phyloP scores from a whole-genome alignment of 2,329 filamentous ascomycete genomes.

The Penicillium sp. region DNA sequence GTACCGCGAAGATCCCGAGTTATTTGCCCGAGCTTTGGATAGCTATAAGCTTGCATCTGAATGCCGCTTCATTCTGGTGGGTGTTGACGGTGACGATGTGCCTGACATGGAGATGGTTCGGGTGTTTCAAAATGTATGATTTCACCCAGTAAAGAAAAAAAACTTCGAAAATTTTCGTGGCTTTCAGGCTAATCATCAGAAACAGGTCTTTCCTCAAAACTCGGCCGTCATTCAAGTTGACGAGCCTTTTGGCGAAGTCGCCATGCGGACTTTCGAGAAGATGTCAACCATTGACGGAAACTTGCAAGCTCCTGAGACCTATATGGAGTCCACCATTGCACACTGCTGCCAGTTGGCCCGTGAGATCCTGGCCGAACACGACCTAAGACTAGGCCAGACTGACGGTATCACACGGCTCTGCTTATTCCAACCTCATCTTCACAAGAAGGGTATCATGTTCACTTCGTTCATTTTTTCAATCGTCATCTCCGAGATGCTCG shows the following conservation, averaged over 20 bases:
- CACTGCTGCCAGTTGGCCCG: conserved; percentile 23
- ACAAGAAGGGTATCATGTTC: conserved; percentile 44
- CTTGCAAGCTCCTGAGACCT: conserved; percentile 13
- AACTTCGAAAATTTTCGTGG: too few relatives aligned
- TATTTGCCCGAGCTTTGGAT: conserved; percentile 28
- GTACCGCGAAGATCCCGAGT: conserved; percentile 30
- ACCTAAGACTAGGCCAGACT: conserved; percentile 13
- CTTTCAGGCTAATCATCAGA: not conserved
- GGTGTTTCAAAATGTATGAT: conserved; percentile 19
- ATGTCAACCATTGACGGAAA: conserved; percentile 8
- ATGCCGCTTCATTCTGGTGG: conserved; percentile 27
- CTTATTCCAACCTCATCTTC: conserved; percentile 37
- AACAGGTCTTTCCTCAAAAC: conserved; percentile 22
- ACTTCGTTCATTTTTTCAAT: conserved; percentile 36
- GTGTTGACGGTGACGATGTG: conserved; percentile 29
- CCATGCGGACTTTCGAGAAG: conserved; percentile 18
- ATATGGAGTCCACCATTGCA: conserved; percentile 17
- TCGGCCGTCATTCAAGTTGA: conserved; percentile 24
- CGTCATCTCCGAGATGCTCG: conserved; percentile 31
- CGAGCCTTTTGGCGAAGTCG: conserved; percentile 27
- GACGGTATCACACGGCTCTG: conserved; percentile 25
- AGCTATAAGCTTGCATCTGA: conserved; percentile 28
- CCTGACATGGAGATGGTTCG: conserved; percentile 32
- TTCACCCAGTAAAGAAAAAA: not conserved
- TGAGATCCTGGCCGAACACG: conserved; percentile 20